Base-by-base conservation (phyloP, 2,329 filamentous ascomycete species). In the Aciculosporium take region DNA sequence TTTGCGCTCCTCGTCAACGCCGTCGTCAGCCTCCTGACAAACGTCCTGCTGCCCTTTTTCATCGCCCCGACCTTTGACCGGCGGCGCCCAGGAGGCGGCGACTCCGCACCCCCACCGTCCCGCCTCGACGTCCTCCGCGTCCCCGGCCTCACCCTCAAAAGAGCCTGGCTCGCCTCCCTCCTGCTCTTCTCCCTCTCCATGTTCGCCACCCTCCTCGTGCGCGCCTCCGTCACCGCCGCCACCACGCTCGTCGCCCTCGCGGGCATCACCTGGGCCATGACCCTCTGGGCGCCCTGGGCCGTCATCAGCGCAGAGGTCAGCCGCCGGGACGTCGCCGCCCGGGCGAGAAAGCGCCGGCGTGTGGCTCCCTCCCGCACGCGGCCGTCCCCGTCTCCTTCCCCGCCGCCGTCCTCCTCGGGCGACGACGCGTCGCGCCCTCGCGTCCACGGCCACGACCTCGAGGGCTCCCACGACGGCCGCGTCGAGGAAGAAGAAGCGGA, bases 261-360 rank as follows among this genome's bases (percentile, higher is more conserved):
- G 37, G 89, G 89, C 27, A 78, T 96, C 44, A 87, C 85, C 1
- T 96, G 89, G 89, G 87, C 88, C 18, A 67, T 95, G 53, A 87
- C 87, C 2, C 75, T 93, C 21, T 96, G 89, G 89, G 89, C 88
- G 0, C 89, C 89, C 0, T 96, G 89, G 65, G 88, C 89, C 30
- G 83, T 96, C 51, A 95, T 96, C 56, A 87, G 85, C 35, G 85
- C 85, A 5, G 89, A 96, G 59, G 88, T 96, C 47, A 84, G 82
- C 46, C 83, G 80, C 45, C 79, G 86, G 5, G 84, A 94, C 55
- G 77, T 81, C 31, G 48, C 62, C 15, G 56, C 67, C 20, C 68
- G 71, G 18, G 59, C 64, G 3, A 54, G 51, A 39, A 59, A 55
- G 46, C 49, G 54, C 7, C 54, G 54, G 31, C 46, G 43, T 37